Evolutionary conservation across 257 asterid genomes (phyloP).

Genomic region (Solanum stenotomum): DNA sequence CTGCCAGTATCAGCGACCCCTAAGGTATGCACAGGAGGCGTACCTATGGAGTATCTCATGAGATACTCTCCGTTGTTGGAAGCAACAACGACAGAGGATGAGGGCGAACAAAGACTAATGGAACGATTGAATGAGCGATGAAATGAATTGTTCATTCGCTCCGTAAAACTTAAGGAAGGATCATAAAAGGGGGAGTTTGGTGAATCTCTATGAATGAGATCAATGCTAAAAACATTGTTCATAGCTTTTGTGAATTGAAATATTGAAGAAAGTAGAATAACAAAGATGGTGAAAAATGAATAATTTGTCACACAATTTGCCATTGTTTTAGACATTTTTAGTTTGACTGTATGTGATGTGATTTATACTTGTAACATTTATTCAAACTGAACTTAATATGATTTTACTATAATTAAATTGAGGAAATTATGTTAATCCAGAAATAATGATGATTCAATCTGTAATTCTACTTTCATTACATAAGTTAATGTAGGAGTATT

Average conservation of each 20-base stretch:
- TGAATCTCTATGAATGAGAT: constrained; percentile 58
- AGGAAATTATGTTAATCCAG: background rate
- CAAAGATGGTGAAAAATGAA: background rate
- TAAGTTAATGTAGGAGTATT: background rate
- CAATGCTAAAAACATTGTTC: constrained; percentile 32
- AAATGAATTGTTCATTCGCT: constrained; percentile 14
- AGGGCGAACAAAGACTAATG: background rate
- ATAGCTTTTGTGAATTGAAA: constrained; percentile 13
- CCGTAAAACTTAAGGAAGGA: constrained; percentile 9
- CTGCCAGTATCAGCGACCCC: constrained; percentile 65
- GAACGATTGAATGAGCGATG: constrained; percentile 36
- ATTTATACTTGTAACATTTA: background rate
- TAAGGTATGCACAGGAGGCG: constrained; percentile 33
- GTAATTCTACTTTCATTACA: background rate
- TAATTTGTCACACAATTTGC: background rate
- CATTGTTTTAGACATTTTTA: background rate
- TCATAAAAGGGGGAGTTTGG: constrained; percentile 25
- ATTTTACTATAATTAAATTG: background rate
- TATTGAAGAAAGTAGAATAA: constrained; percentile 6
- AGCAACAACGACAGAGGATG: constrained; percentile 10
- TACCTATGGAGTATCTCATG: constrained; percentile 44
- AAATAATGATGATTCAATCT: background rate
- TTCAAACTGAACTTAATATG: background rate
- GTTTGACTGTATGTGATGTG: background rate
- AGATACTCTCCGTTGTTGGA: constrained; percentile 47